These are phyloP conservation scores for Urochloa ruziziensis DNA, from an alignment of 176 grass and related monocot species.

Conservation along the genomic window DNA sequence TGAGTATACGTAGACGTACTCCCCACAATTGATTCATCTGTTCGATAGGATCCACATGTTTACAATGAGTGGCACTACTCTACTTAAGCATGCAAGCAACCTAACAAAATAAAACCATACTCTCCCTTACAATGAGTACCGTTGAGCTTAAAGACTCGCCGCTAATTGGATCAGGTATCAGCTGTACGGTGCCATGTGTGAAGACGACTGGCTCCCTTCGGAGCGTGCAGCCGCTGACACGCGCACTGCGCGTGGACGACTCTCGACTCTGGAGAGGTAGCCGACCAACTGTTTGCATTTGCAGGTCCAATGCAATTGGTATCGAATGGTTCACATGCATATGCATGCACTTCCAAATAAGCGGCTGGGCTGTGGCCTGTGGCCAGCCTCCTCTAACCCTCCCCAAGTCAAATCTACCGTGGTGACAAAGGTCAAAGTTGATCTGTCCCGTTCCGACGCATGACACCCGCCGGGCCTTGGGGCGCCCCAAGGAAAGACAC, in stretches of 20 bases:
- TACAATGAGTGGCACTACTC: no score
- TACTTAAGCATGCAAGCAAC: background rate
- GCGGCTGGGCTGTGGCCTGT: no score
- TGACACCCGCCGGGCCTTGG: background rate
- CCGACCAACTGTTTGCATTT: background rate
- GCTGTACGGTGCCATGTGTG: background rate
- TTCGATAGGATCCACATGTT: no score
- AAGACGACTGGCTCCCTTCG: background rate
- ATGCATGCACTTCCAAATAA: background rate
- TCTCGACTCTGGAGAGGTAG: background rate
- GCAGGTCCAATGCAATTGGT: background rate
- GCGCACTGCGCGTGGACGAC: background rate
- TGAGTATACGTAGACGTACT: no score
- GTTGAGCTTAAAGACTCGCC: background rate
- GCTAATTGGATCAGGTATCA: background rate
- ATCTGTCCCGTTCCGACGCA: background rate
- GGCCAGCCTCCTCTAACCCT: no score
- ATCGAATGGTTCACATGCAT: background rate
- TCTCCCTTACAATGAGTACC: no score
- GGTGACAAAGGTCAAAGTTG: background rate
- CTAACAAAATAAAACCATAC: no score
- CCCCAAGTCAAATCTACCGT: background rate
- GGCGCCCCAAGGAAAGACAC: background rate
- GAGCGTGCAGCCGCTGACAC: conserved; percentile 2
- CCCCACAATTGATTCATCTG: no score